Conservation (phyloP, 139 green algal species). For the Volvox reticuliferus region DNA sequence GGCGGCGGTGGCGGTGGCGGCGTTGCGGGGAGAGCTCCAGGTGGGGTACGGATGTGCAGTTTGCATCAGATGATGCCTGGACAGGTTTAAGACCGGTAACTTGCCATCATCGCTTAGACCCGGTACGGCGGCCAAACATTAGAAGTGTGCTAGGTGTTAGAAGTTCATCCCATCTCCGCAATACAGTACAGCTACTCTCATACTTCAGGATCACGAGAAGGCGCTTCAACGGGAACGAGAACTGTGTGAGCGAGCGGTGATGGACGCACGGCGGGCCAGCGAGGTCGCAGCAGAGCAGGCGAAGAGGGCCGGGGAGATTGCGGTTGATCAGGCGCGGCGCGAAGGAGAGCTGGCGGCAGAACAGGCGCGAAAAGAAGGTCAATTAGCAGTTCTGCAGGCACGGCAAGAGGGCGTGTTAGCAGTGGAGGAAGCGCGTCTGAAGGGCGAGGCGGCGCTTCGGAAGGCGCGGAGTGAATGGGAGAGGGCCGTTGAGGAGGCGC, state of each 20-base stretch:
- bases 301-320: not conserved
- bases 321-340: not conserved
- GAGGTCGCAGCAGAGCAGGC: conserved; percentile 17
- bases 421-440: not conserved
- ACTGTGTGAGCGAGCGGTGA: not conserved
- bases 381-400: not conserved
- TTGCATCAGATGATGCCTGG: too few relatives aligned
- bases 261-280: not conserved
- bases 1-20: conserved; percentile 1
- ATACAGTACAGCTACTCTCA: too few relatives aligned
- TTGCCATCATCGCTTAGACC: not conserved
- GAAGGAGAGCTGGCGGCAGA: not conserved
- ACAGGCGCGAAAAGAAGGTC: not conserved
- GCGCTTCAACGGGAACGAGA: conserved; percentile 30
- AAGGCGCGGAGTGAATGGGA: not conserved
- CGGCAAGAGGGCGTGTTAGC: not conserved
- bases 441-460: not conserved
- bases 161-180: too few relatives aligned
- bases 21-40: conserved; percentile 18
- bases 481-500: not conserved
- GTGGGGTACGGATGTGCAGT: not conserved
- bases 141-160: too few relatives aligned
- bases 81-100: too few relatives aligned
- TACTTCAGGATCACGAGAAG: conserved; percentile 5
- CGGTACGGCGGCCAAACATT: too few relatives aligned